phyloP scores from a whole-genome alignment of 768 basidiomycete species.

The Auriscalpium vulgare region DNA sequence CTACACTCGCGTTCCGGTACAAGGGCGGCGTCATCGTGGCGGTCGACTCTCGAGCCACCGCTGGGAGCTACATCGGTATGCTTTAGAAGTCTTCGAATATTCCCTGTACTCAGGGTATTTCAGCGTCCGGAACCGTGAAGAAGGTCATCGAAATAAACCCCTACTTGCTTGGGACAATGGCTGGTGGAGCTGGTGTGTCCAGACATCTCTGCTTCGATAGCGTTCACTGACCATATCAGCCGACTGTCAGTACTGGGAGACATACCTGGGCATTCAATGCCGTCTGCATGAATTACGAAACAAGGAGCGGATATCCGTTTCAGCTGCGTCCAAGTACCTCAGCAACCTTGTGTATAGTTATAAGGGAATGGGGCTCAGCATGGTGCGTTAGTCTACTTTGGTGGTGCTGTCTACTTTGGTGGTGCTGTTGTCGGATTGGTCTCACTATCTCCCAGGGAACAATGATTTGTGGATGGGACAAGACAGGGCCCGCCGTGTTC shows the following conservation, averaged over 20 bases:
- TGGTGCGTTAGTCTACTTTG: slow-evolving; percentile 52
- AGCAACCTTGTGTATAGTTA: slow-evolving; percentile 96
- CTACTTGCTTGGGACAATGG: slow-evolving; percentile 98
- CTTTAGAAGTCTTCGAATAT: slow-evolving; percentile 3
- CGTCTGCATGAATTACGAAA: slow-evolving; percentile 95
- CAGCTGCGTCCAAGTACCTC: slow-evolving; percentile 97
- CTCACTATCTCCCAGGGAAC: slow-evolving; percentile 57
- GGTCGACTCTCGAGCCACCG: slow-evolving; percentile 97
- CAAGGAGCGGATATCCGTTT: slow-evolving; percentile 94
- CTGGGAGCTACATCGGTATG: slow-evolving; percentile 93
- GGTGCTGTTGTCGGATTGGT: no score
- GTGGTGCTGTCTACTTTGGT: no score
- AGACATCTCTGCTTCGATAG: background rate
- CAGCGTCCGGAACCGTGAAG: slow-evolving; percentile 95
- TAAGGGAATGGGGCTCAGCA: slow-evolving; percentile 98
- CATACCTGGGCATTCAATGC: slow-evolving; percentile 97
- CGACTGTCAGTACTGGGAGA: slow-evolving; percentile 97
- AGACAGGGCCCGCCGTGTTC: slow-evolving; percentile 92
- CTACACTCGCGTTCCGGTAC: slow-evolving; percentile 95
- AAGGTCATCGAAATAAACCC: slow-evolving; percentile 99
- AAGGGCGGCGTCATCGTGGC: slow-evolving; percentile 97
- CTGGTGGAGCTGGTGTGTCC: slow-evolving; percentile 86
- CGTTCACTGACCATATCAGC: slow-evolving; percentile 35
- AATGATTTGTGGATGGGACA: slow-evolving; percentile 99
- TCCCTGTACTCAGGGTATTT: background rate